Conservation (phyloP, 208 protist species). For the Trypanosoma mega region DNA sequence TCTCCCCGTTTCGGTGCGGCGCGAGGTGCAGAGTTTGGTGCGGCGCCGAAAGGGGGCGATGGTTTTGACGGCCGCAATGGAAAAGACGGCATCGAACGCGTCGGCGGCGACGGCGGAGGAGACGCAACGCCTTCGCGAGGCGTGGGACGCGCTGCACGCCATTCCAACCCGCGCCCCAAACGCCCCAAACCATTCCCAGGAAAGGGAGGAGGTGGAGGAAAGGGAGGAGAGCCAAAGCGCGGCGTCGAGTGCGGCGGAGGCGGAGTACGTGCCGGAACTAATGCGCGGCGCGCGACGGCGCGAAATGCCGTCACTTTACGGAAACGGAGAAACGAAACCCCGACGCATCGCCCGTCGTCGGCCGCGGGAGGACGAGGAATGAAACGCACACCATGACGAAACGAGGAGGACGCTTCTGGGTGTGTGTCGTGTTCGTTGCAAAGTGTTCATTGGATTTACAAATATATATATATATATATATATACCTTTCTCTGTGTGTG, state of each 20-base stretch:
- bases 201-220: neutral
- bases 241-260: conserved; percentile 36
- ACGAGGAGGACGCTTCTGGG: no score
- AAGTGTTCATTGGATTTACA: no score
- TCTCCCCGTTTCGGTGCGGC: no score
- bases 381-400: neutral
- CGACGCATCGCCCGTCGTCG: conserved; percentile 57
- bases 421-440: no score
- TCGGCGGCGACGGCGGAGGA: conserved; percentile 33
- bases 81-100: conserved; percentile 19
- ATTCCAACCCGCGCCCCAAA: conserved; percentile 19
- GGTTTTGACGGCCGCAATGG: conserved; percentile 48
- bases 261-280: conserved; percentile 57
- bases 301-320: conserved; percentile 37
- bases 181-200: neutral
- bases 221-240: neutral
- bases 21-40: conserved; percentile 40
- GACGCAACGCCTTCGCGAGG: conserved; percentile 53
- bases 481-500: no score
- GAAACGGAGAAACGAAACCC: conserved; percentile 30
- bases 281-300: conserved; percentile 50
- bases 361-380: conserved; percentile 62
- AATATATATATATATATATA: no score
- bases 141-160: conserved; percentile 62
- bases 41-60: conserved; percentile 60